These are phyloP conservation scores for Trichoderma simmonsii DNA, from an alignment of 2,329 filamentous ascomycete species.

Conservation along the genomic window DNA sequence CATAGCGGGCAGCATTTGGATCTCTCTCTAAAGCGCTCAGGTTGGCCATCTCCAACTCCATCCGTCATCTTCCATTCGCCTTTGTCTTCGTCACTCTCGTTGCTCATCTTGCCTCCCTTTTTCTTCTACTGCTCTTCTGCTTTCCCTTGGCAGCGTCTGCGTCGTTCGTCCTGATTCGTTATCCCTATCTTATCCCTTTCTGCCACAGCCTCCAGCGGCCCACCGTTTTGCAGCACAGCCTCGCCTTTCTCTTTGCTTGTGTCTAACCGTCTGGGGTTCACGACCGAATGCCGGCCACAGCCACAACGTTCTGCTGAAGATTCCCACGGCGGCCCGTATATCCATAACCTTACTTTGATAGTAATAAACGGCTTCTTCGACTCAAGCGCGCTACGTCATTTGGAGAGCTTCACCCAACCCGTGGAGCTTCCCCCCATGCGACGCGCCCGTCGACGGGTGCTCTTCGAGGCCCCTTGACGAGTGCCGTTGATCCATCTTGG, in stretches of 20 bases:
- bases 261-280: not conserved
- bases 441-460: conserved; percentile 18
- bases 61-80: not conserved
- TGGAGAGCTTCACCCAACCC: not conserved
- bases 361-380: not conserved
- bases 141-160: not conserved
- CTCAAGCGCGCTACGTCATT: conserved; percentile 13
- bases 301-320: conserved; percentile 12
- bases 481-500: not conserved
- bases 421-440: conserved; percentile 15
- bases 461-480: conserved; percentile 19
- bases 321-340: not conserved
- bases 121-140: not conserved
- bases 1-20: not conserved
- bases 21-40: not conserved
- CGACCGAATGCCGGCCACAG: conserved; percentile 18
- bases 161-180: not conserved
- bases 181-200: not conserved
- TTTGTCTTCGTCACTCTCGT: not conserved
- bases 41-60: not conserved
- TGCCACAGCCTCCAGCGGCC: conserved; percentile 12
- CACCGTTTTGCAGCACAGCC: conserved; percentile 16
- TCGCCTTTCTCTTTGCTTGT: not conserved
- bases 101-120: not conserved
- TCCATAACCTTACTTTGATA: conserved; percentile 10